Conservation (phyloP, 129 eudicot species). For the Centaurea solstitialis region DNA sequence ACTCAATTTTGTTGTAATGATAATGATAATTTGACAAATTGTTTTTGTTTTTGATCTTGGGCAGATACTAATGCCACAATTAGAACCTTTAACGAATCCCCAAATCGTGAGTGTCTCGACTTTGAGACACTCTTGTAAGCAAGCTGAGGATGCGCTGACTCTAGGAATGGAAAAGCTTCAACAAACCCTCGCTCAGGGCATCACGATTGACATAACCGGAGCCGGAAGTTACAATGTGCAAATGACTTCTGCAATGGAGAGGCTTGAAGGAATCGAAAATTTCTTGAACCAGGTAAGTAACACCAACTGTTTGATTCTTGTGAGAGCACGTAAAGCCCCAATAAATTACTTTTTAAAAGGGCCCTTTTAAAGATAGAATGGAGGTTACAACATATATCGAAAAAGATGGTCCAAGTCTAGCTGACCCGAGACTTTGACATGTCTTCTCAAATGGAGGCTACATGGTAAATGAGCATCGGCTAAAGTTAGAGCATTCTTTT, state of each 20-base stretch:
- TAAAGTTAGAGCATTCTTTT: background rate
- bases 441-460: background rate
- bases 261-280: constrained; percentile 70
- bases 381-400: background rate
- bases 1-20: too few relatives aligned
- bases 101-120: constrained; percentile 52
- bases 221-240: constrained; percentile 51
- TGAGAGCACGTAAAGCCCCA: background rate
- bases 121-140: constrained; percentile 69
- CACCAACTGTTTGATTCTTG: background rate
- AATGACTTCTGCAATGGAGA: constrained; percentile 63
- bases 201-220: constrained; percentile 39
- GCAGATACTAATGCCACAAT: constrained; percentile 76
- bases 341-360: background rate
- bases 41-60: background rate
- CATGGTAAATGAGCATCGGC: background rate
- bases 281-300: constrained; percentile 77
- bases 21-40: background rate
- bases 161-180: constrained; percentile 90
- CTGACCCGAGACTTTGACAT: background rate
- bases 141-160: constrained; percentile 92
- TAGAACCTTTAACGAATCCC: constrained; percentile 61
- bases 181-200: constrained; percentile 70
- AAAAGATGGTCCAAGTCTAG: background rate
- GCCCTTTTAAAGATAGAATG: background rate